Conservation (phyloP, 2,329 filamentous ascomycete genomes). For the Teratosphaeria nubilosa region DNA sequence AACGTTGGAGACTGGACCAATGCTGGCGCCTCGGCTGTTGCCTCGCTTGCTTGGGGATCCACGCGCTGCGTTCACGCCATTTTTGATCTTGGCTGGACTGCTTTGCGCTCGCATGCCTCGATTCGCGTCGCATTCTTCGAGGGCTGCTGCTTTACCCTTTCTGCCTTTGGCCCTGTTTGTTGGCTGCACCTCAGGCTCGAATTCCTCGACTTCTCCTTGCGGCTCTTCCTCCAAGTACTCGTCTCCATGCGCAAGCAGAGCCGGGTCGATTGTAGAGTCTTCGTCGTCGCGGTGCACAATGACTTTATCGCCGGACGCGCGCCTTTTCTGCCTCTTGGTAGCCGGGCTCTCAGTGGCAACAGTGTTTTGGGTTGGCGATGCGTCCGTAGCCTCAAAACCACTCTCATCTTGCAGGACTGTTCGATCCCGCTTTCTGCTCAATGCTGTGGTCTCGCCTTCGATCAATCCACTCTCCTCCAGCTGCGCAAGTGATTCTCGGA, state of each 20-base stretch:
- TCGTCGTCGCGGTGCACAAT: slow-evolving; percentile 6
- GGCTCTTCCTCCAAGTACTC: slow-evolving; percentile 2
- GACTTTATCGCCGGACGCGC: slow-evolving; percentile 3
- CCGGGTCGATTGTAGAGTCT: slow-evolving; percentile 9
- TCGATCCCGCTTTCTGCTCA: slow-evolving; percentile 8
- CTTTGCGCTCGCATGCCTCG: slow-evolving; percentile 8
- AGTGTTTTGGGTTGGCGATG: background rate
- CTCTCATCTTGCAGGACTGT: slow-evolving; percentile 5
- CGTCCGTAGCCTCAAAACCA: slow-evolving; percentile 1
- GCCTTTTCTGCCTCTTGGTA: slow-evolving; percentile 4
- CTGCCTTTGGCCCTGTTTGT: slow-evolving; percentile 7
- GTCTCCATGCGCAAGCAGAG: slow-evolving; percentile 8
- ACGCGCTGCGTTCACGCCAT: background rate
- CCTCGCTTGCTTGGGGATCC: slow-evolving; percentile 7
- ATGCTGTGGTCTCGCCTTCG: background rate
- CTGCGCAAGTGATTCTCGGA: background rate
- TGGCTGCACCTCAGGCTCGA: background rate
- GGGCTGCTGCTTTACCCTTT: slow-evolving; percentile 6
- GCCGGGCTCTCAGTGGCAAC: background rate
- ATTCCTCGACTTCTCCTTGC: background rate
- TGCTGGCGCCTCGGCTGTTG: slow-evolving; percentile 7
- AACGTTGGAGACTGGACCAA: slow-evolving; percentile 26
- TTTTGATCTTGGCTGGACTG: slow-evolving; percentile 4
- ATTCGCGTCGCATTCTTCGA: slow-evolving; percentile 14
- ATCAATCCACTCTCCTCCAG: background rate